Evolutionary conservation across 1,139 yeast species (phyloP), one percentile per base, ranked within the genome.

Genomic region (Kluyveromyces marxianus): DNA sequence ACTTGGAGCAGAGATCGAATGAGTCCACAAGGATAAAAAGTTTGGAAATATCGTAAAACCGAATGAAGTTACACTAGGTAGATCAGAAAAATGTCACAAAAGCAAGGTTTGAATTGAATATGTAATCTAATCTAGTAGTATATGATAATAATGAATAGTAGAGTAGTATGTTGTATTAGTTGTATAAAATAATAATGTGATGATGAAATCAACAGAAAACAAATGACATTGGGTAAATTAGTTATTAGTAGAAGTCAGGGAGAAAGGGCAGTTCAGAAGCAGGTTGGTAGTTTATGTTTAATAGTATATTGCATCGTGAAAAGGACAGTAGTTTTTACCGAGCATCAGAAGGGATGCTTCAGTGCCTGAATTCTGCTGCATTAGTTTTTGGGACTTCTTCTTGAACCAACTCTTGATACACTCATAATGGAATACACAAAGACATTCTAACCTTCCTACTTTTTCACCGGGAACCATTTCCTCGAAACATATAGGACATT

Each of bases 401-500:
- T 79, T 75, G 59, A 90, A 87, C 98, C 98, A 92, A 53, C 80
- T 83, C 63, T 83, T 79, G 54, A 92, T 92, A 65, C 98, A 92
- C 53, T 75, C 71, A 62, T 89, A 88, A 62, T 94, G 99, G 63
- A 87, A 94, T 39, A 90, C 86, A 62, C 99, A 94, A 27, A 94
- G 72, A 63, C 98, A 94, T 63, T 92, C 98, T 47, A 94, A 69
- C 35, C 99, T 70, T 0, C 96, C 97, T 14, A 94, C 94, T 57
- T 82, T 83, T 49, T 89, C 94, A 3, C 96, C 96, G 0, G 89
- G 87, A 44, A 69, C 69, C 62, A 90, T 77, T 32, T 86, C 95
- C 60, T 92, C 98, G 54, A 90, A 77, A 62, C 99, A 92, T 37
- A 92, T 90, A 7, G 89, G 92, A 65, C 99, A 92, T 62, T 92